Base-by-base conservation (phyloP, 73 alveolate species). In the Effrenium voratum region DNA sequence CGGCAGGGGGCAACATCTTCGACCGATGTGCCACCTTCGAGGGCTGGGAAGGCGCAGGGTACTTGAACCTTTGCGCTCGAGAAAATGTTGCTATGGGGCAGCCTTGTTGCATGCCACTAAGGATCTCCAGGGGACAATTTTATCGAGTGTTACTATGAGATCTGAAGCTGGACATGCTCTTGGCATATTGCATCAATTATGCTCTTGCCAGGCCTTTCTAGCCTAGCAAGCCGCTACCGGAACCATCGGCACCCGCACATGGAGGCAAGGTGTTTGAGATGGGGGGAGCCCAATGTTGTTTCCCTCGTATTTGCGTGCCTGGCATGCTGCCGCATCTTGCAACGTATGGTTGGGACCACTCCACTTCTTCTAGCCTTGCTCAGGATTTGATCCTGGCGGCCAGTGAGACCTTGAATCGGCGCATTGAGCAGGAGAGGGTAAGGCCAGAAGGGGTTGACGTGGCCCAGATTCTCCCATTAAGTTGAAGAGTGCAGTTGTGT, bases 21-120 rank as follows among this genome's bases (percentile, higher is more conserved):
- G 98, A 91, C 75, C 70, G 98, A 30, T 68, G 90, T 44, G 98
- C 98, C 90, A 91, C 98, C 77, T 91, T 91, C 57, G 98, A 91
- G 90, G 98, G 98, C 90, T 91, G 98, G 98, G 95, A 87, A 87
- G 95, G 95, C 49, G 32, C 80, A 40, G 38, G 44, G 43, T 2
- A 30, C 43, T 68, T 24, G 47, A 26, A 12, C 44, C 47, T 68
- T 26, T 68, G 80, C 19, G 44, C 26, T 12, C 19, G 63, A 52
- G 63, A 19, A 12, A 8, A 12, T 12, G 80, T 63, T 16, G 2
- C 13, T 68, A 26, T 30, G 43, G 38, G 43, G 43, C 30, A 12
- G 24, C 2, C 43, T 30, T 1, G 80, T 2, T 68, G 0, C 43
- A 4, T 2, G 80, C 24, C 12, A 68, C 3, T 68, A 68, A 40